Percentiles rank a stretch among this genome's conserved stretches.
These are phyloP conservation scores for Suillus hirtellus DNA, from an alignment of 768 basidiomycete species.

Conservation along the genomic window DNA sequence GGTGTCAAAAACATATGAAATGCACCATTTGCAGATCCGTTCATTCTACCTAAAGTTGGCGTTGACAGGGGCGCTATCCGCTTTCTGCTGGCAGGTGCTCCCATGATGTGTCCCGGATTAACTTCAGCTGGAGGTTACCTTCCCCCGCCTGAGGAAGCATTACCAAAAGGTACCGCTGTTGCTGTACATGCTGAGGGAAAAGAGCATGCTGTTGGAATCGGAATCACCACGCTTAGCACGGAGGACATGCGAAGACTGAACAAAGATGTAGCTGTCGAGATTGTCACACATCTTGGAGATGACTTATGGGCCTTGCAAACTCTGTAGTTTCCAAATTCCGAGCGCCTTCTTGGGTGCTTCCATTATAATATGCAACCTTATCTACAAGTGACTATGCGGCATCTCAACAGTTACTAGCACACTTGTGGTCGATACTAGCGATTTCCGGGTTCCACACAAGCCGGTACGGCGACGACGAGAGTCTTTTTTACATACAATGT, in stretches of 20 bases:
- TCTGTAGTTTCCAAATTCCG: constrained; percentile 50
- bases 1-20: not conserved
- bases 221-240: constrained; percentile 76
- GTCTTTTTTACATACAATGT: not conserved
- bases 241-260: constrained; percentile 91
- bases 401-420: too few relatives aligned
- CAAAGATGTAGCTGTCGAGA: constrained; percentile 89
- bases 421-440: too few relatives aligned
- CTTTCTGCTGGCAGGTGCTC: constrained; percentile 89
- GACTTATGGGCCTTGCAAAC: constrained; percentile 78
- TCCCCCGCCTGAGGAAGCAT: constrained; percentile 66
- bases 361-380: not conserved
- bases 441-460: not conserved
- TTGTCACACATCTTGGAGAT: constrained; percentile 82
- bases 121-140: constrained; percentile 90
- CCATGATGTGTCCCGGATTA: constrained; percentile 97
- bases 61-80: constrained; percentile 98
- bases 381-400: not conserved
- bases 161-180: constrained; percentile 77
- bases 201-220: constrained; percentile 86
- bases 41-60: constrained; percentile 82
- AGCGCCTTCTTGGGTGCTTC: not conserved
- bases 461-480: not conserved
- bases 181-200: constrained; percentile 96
- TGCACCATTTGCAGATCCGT: constrained; percentile 66